These are phyloP conservation scores for Aspergillus sergii DNA, from an alignment of 2,329 filamentous ascomycete species.

Conservation along the genomic window DNA sequence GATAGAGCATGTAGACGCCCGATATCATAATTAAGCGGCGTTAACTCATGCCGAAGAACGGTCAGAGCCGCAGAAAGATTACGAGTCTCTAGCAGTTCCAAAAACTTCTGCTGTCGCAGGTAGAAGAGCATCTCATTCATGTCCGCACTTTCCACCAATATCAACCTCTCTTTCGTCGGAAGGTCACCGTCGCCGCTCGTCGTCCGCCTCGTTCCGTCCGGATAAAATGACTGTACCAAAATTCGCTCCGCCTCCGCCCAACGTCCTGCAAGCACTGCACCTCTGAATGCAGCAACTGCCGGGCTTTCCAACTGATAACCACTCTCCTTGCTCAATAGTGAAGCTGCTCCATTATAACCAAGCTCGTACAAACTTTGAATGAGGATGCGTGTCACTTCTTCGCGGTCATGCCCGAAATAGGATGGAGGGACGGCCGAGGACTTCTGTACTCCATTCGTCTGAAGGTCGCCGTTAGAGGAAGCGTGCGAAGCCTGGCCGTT, in stretches of 20 bases:
- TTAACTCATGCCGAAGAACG: constrained; percentile 86
- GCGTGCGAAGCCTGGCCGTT: constrained; percentile 57
- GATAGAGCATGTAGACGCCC: constrained; percentile 79
- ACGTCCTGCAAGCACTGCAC: constrained; percentile 74
- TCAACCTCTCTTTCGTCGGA: constrained; percentile 59
- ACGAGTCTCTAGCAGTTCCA: constrained; percentile 80
- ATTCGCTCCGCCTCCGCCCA: constrained; percentile 87
- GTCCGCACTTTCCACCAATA: constrained; percentile 75
- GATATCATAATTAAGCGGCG: constrained; percentile 79
- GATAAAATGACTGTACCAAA: constrained; percentile 58
- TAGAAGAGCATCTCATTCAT: constrained; percentile 80
- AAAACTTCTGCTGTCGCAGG: constrained; percentile 89
- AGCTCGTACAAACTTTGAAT: constrained; percentile 89
- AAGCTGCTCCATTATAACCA: constrained; percentile 79
- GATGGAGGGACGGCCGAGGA: constrained; percentile 37
- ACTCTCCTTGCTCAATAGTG: constrained; percentile 75
- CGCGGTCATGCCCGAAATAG: constrained; percentile 85
- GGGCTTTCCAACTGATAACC: constrained; percentile 84
- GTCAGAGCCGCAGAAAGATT: constrained; percentile 73
- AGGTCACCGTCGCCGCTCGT: constrained; percentile 34
- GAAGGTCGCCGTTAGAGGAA: constrained; percentile 40
- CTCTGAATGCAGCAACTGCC: constrained; percentile 82
- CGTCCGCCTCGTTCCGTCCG: constrained; percentile 49
- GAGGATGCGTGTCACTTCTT: constrained; percentile 89
- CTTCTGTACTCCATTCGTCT: constrained; percentile 44